Evolutionary conservation across 2,329 filamentous ascomycete species (phyloP).

Genomic region (Moelleriella libera): DNA sequence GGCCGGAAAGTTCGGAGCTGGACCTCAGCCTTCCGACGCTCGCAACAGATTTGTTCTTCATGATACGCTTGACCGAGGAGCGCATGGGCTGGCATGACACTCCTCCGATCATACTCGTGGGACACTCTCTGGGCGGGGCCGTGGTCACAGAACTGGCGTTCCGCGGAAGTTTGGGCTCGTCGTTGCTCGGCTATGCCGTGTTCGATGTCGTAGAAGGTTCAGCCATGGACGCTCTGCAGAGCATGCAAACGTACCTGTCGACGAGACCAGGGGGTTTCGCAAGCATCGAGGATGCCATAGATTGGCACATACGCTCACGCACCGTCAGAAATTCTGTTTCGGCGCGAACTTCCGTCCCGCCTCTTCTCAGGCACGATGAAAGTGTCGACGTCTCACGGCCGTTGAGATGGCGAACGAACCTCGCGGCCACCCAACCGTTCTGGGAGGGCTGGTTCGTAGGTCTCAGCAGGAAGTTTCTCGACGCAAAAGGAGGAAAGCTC

Average conservation of each 20-base stretch:
- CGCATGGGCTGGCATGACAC: slow-evolving; percentile 60
- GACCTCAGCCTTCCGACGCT: slow-evolving; percentile 65
- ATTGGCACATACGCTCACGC: slow-evolving; percentile 85
- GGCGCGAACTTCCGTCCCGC: slow-evolving; percentile 79
- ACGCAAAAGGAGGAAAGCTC: slow-evolving; percentile 68
- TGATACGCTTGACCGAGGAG: slow-evolving; percentile 51
- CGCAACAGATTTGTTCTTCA: slow-evolving; percentile 54
- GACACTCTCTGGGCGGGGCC: slow-evolving; percentile 85
- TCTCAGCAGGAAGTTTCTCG: slow-evolving; percentile 76
- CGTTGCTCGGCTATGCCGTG: slow-evolving; percentile 73
- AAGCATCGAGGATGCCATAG: slow-evolving; percentile 66
- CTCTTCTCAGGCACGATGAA: slow-evolving; percentile 46
- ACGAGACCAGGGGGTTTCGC: slow-evolving; percentile 67
- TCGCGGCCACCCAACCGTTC: slow-evolving; percentile 71
- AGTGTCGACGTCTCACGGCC: slow-evolving; percentile 24
- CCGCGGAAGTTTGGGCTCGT: slow-evolving; percentile 46
- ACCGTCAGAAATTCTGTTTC: slow-evolving; percentile 73
- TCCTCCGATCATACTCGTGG: slow-evolving; percentile 72
- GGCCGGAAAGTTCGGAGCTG: slow-evolving; percentile 22
- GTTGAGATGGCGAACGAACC: slow-evolving; percentile 79
- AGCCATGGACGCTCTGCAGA: slow-evolving; percentile 84
- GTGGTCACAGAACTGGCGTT: slow-evolving; percentile 79
- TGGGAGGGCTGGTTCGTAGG: slow-evolving; percentile 93
- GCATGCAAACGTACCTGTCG: slow-evolving; percentile 85
- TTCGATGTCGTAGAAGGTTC: slow-evolving; percentile 93